Base-by-base conservation (phyloP, 139 green algal genomes). In the Closterium sp. region DNA sequence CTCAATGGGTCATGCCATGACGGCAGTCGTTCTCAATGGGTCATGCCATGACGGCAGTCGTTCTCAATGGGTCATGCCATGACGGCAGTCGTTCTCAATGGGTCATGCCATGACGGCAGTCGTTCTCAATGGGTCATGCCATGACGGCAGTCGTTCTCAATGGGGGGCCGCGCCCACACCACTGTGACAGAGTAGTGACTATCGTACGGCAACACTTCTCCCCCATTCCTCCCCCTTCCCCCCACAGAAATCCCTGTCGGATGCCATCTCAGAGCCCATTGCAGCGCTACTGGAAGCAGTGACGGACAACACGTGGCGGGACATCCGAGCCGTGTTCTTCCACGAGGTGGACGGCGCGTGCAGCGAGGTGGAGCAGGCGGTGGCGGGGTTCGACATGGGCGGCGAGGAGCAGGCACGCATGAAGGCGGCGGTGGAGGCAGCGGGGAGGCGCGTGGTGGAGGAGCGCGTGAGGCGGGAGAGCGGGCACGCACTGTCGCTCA, bases 351-450 rank as follows among this genome's bases (percentile, higher is more conserved):
- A n/a, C n/a, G 36, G 1, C 23, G 81, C 76, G 0, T 28, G 28
- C 83, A 33, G 16, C 4, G 66, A 31, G 6, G 33, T 94, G 43
- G 83, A n/a, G 35, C 34, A 87, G 34, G 38, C 88, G 7, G 83
- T 94, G 81, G 76, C 25, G 7, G 91, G 91, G 32, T 94, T 86
- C 64, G 38, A 94, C 25, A 4, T 94, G 43, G 91, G 93, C 30
- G 87, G 43, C 7, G 88, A 34, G 5, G 88, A 90, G n/a, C n/a
- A n/a, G 4, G 88, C 83, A 1, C 34, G 34, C 33, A 90, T 94
- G 87, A 25, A 92, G 64, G 83, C 31, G 1, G 36, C 84, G 6
- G 32, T 94, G 87, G 88, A 35, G n/a, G 87, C 7, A 6, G 55
- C 91, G 83, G 91, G 91, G 12, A 33, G 91, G 64, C 25, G 32